phyloP scores from a whole-genome alignment of 2,329 filamentous ascomycete species.

The Pezicula neosporulosa region DNA sequence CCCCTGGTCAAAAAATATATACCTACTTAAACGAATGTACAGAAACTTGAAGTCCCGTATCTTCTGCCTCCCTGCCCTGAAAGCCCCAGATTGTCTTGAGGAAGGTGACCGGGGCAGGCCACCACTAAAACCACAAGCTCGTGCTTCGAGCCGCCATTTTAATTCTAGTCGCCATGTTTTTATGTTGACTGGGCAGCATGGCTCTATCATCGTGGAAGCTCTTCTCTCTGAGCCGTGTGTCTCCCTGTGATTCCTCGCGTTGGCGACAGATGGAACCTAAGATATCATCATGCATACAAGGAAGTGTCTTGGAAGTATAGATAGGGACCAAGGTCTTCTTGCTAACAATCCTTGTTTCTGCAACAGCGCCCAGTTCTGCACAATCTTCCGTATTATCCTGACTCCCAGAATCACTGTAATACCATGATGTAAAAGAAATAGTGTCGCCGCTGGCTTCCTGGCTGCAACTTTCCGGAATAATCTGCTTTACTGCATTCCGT shows the following conservation, averaged over 20 bases:
- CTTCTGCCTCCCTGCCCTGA: background rate
- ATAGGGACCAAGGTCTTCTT: background rate
- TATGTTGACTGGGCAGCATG: constrained; percentile 21
- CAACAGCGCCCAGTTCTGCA: background rate
- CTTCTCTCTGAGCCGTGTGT: constrained; percentile 6
- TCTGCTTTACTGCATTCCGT: background rate
- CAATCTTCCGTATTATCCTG: background rate
- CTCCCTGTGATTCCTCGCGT: background rate
- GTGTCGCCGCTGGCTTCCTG: constrained; percentile 6
- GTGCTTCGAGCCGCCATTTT: constrained; percentile 11
- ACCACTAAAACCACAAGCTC: constrained; percentile 17
- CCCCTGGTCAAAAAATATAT: no score
- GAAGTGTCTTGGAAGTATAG: constrained; percentile 14
- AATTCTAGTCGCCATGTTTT: constrained; percentile 1
- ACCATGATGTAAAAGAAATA: constrained; percentile 9
- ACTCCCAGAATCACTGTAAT: background rate
- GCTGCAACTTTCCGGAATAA: background rate
- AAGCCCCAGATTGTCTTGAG: background rate
- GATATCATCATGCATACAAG: constrained; percentile 6
- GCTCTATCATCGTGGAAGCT: constrained; percentile 24
- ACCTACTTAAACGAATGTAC: no score
- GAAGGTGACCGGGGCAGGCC: background rate
- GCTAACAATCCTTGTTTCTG: background rate
- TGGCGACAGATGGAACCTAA: background rate
- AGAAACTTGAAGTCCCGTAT: background rate